Evolutionary conservation across 2,329 filamentous ascomycete genomes (phyloP), one percentile per base, ranked within the genome.

Genomic region (Neoscytalidium dimidiatum): DNA sequence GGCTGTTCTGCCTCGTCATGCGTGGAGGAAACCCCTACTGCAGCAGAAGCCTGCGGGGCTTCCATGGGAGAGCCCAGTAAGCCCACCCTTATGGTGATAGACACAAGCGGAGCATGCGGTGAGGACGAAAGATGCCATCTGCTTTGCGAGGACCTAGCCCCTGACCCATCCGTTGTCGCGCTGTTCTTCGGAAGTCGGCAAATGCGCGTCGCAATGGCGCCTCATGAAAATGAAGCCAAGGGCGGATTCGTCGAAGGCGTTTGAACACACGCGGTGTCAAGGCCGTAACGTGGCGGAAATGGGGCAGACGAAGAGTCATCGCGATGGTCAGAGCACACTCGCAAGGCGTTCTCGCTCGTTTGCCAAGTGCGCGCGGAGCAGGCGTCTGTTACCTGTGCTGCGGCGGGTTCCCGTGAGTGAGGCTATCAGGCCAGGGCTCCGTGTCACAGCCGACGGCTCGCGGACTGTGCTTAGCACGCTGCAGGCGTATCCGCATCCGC

Each of bases 61-160:
- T 13, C 26, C 46, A 49, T 14, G 46, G 28, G 29, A 28, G 46
- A 46, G 56, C 56, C 23, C 56, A 60, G 26, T 14, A 11, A 26
- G 41, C 35, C 8, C 26, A 31, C 56, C 23, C 41, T 21, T 41
- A 31, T 46, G 56, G 26, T 33, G 56, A 46, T 33, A 58, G 38
- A 58, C 53, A 38, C 17, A 58, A 43, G 23, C 17, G 9, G 48
- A 51, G 53, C 53, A 60, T 46, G 56, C 56, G 56, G 38, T 60
- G 56, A 60, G 38, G 41, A 26, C 56, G 41, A 29, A 4, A 33
- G 26, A 43, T 58, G 53, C 53, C 53, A 28, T 58, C 19, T 44
- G 53, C 53, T 44, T n/a, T n/a, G 29, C 26, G 56, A 46, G 31
- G 19, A 41, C 23, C 9, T 17, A 60, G 56, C 56, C 56, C 56